Evolutionary conservation across 179 eudicot genomes (phyloP).

Genomic region (Heliamphora pulchella): DNA sequence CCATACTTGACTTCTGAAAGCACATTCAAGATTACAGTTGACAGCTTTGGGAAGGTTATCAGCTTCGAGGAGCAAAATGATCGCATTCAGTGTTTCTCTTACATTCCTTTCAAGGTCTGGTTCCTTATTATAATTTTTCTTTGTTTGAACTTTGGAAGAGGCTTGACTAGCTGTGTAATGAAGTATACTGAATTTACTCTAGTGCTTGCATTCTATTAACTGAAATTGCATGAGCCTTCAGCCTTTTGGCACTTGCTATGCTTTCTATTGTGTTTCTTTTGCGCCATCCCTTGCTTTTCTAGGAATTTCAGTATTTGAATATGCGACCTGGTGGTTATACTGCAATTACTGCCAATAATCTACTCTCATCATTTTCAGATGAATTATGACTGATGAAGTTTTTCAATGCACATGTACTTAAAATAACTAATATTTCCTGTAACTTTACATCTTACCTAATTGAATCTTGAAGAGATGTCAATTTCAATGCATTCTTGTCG

Average conservation of each 20-base stretch:
- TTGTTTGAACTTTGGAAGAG: not conserved
- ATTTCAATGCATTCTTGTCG: conserved; percentile 3
- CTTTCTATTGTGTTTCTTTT: not conserved
- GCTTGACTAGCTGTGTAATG: not conserved
- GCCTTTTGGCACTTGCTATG: not conserved
- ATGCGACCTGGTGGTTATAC: not conserved
- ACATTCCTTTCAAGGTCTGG: conserved; percentile 85
- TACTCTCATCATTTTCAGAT: not conserved
- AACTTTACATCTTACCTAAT: not conserved
- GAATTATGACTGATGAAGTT: not conserved
- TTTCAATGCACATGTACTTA: not conserved
- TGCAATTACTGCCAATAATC: not conserved
- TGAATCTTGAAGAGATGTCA: conserved; percentile 5
- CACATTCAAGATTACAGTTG: conserved; percentile 71
- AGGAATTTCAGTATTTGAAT: not conserved
- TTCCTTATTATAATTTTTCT: not conserved
- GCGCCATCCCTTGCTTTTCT: not conserved
- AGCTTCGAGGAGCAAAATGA: conserved; percentile 64
- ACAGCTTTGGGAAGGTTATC: conserved; percentile 75
- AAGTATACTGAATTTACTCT: not conserved
- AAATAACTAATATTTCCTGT: not conserved
- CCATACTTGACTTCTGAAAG: conserved; percentile 64
- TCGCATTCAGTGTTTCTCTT: conserved; percentile 52
- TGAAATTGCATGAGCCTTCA: not conserved
- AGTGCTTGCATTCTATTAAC: not conserved